Conservation (phyloP, 2,329 filamentous ascomycete genomes). For the Talaromyces marneffei region DNA sequence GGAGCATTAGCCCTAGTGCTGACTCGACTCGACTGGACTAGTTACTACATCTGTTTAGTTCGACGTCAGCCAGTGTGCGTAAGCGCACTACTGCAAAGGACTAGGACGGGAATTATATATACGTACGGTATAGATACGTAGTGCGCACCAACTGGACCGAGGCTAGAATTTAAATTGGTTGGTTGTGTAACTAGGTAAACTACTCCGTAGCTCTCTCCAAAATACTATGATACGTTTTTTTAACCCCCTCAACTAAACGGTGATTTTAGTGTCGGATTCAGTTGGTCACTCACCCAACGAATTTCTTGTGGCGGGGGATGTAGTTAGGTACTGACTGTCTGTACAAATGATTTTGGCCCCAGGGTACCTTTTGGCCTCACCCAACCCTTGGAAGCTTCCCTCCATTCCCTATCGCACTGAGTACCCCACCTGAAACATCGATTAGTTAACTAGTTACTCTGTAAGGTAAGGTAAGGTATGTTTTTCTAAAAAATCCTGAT, state of each 20-base stretch:
- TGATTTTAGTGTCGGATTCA: not conserved
- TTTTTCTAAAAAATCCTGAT: no score
- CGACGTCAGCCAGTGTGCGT: not conserved
- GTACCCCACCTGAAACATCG: not conserved
- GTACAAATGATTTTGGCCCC: conserved; percentile 9
- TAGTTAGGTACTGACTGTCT: no score
- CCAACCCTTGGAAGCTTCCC: no score
- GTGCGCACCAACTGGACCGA: not conserved
- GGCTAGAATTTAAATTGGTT: no score
- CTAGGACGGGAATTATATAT: not conserved
- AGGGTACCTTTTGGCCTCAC: not conserved
- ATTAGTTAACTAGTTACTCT: no score
- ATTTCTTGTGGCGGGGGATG: no score
- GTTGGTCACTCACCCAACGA: no score
- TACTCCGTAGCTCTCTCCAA: not conserved
- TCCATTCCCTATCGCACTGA: not conserved
- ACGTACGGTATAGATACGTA: no score
- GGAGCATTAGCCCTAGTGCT: not conserved
- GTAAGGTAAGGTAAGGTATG: no score
- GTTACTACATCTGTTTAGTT: no score
- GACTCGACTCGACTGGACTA: not conserved
- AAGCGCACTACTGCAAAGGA: not conserved
- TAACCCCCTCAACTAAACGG: not conserved
- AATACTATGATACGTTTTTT: not conserved
- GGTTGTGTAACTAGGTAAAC: no score